Evolutionary conservation across 2,329 filamentous ascomycete genomes (phyloP), one percentile per base, ranked within the genome.

Genomic region (Tolypocladium tropicale): DNA sequence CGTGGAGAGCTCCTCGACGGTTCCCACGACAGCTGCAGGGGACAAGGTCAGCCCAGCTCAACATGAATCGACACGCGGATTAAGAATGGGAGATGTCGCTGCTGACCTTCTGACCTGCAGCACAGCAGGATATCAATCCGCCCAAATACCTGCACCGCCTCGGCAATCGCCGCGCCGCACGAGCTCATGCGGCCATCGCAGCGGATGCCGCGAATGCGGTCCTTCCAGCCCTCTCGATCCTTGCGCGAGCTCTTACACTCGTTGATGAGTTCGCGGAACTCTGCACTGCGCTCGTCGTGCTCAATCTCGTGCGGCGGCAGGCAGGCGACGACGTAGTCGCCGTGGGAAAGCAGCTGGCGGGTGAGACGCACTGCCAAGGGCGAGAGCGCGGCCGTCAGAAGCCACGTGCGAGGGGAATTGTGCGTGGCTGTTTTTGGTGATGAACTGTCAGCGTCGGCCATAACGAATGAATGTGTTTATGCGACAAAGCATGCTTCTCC

Each of bases 91-190:
- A 9, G 2, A 1, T 11, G 25, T 12, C 34, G 12, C 4, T 9
- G 61, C 72, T 58, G 76, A 89, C 88, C 85, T 80, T 96, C 89
- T 58, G 87, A 94, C 56, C 88, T 89, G 74, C 90, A 95, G 70
- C 90, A 96, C 41, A 97, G 79, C 58, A 97, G 70, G 56, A 97
- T 92, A 71, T 99, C 94, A 55, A 97, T 85, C 43, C 86, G 82
- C 10, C 90, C 90, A 74, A 96, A 97, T 0, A 85, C 80, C 62
- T 88, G 82, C 21, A 96, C 83, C 28, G 91, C 89, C 70, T 96
- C 89, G 43, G 93, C 92, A 54, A 97, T 80, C 34, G 91, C 90
- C 53, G 90, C 87, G 66, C 91, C 88, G 71, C 90, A 95, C 68
- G 90, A 86, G 39, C 79, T 78, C 76, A 82, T 82, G 59, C 80